phyloP scores from a whole-genome alignment of 2,329 filamentous ascomycete species.

The Penicillium sp. region DNA sequence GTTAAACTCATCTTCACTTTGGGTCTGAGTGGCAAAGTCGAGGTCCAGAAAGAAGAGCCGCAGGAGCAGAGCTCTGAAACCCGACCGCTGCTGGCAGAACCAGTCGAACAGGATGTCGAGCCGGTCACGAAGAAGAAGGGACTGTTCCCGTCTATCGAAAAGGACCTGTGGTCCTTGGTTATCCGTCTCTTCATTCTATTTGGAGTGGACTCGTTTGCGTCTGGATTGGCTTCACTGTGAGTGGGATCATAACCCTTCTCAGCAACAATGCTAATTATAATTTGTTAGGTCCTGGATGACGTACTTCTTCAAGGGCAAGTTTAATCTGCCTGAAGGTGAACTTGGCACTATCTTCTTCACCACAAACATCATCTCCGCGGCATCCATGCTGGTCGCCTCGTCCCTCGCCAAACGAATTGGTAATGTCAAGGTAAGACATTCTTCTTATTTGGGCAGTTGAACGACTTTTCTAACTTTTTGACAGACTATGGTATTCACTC shows the following conservation, averaged over 20 bases:
- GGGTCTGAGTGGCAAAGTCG: constrained; percentile 49
- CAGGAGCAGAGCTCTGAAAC: constrained; percentile 33
- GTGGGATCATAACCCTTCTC: constrained; percentile 25
- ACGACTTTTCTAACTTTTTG: constrained; percentile 13
- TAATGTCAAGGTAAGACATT: constrained; percentile 45
- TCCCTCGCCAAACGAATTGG: constrained; percentile 65
- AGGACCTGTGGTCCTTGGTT: constrained; percentile 38
- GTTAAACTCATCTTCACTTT: constrained; percentile 57
- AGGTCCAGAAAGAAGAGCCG: constrained; percentile 36
- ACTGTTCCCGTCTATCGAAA: constrained; percentile 59
- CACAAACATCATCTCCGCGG: constrained; percentile 43
- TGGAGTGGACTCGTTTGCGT: constrained; percentile 66
- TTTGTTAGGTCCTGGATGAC: constrained; percentile 49
- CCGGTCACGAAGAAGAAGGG: constrained; percentile 28
- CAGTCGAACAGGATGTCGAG: constrained; percentile 10
- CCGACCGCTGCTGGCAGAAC: constrained; percentile 32
- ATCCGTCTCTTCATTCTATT: constrained; percentile 64
- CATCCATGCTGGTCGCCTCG: constrained; percentile 52
- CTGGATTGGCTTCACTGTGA: constrained; percentile 64
- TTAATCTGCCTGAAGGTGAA: constrained; percentile 51
- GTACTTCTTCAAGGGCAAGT: constrained; percentile 58
- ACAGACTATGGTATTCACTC: constrained; percentile 72
- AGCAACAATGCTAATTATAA: constrained; percentile 21
- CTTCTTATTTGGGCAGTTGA: background rate
- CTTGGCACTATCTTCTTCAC: constrained; percentile 56